phyloP scores from a whole-genome alignment of 148 eudicot genomes.

The Camellia japonica region DNA sequence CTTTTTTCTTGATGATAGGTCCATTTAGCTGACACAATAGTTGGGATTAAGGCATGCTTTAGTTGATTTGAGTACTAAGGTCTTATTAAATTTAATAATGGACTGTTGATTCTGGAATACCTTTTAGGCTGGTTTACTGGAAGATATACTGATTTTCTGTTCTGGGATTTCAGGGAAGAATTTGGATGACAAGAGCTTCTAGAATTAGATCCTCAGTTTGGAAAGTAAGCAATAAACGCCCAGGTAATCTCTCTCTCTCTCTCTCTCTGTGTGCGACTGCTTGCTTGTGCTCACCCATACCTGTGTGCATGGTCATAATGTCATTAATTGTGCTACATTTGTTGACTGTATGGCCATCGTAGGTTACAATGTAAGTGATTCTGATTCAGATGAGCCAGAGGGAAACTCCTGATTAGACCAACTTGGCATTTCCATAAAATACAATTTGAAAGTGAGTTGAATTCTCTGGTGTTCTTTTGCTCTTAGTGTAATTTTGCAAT shows the following conservation, averaged over 20 bases:
- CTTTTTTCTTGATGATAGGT: neutral
- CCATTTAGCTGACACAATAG: neutral
- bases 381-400: slow-evolving; percentile 70
- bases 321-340: slow-evolving; percentile 10
- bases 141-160: neutral
- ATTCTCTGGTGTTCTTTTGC: slow-evolving; percentile 3
- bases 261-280: neutral
- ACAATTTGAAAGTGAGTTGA: slow-evolving; percentile 23
- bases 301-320: neutral
- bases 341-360: slow-evolving; percentile 15
- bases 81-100: neutral
- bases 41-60: neutral
- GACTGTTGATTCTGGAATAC: neutral
- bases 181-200: slow-evolving; percentile 77
- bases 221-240: slow-evolving; percentile 83
- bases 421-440: slow-evolving; percentile 12
- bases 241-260: slow-evolving; percentile 42
- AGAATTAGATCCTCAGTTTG: slow-evolving; percentile 85
- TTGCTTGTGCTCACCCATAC: neutral
- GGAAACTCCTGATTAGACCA: slow-evolving; percentile 34
- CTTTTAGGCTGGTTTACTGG: neutral
- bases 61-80: neutral
- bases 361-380: slow-evolving; percentile 96
- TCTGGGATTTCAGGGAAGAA: slow-evolving; percentile 43
- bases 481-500: neutral